These are phyloP conservation scores for Orbilia blumenaviensis DNA, from an alignment of 2,329 filamentous ascomycete genomes.

Conservation along the genomic window DNA sequence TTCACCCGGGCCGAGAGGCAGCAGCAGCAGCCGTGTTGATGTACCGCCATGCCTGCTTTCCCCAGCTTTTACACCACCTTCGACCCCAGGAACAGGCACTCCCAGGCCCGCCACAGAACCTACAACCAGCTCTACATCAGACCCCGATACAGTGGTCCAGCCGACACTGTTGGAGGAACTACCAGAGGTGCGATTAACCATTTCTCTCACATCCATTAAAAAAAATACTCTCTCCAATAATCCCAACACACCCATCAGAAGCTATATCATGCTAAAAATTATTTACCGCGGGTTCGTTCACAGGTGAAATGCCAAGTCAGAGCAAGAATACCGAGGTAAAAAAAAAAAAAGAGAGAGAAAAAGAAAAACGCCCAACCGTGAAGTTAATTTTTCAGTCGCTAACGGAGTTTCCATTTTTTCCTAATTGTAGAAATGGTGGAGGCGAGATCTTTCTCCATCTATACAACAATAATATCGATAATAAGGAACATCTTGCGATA, in stretches of 20 bases:
- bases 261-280: slow-evolving; percentile 58
- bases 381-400: neutral
- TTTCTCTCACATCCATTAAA: slow-evolving; percentile 62
- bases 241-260: slow-evolving; percentile 71
- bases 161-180: slow-evolving; percentile 59
- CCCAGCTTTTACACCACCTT: slow-evolving; percentile 80
- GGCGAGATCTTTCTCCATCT: slow-evolving; percentile 97
- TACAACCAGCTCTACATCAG: slow-evolving; percentile 17
- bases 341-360: too few relatives aligned
- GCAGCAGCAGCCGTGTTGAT: slow-evolving; percentile 25
- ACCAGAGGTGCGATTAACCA: slow-evolving; percentile 62
- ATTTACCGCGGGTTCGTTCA: slow-evolving; percentile 60
- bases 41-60: slow-evolving; percentile 78
- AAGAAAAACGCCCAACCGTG: too few relatives aligned
- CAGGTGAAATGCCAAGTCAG: slow-evolving; percentile 92
- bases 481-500: slow-evolving; percentile 95
- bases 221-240: slow-evolving; percentile 66
- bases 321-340: slow-evolving; percentile 85
- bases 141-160: slow-evolving; percentile 14
- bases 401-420: neutral
- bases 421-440: slow-evolving; percentile 62
- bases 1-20: neutral
- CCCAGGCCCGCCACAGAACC: slow-evolving; percentile 56
- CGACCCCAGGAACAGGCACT: slow-evolving; percentile 70
- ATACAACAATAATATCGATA: slow-evolving; percentile 90